Percentiles rank a stretch among this genome's conserved stretches.
These are phyloP conservation scores for Talaromyces islandicus DNA, from an alignment of 2,329 filamentous ascomycete genomes.

Conservation along the genomic window DNA sequence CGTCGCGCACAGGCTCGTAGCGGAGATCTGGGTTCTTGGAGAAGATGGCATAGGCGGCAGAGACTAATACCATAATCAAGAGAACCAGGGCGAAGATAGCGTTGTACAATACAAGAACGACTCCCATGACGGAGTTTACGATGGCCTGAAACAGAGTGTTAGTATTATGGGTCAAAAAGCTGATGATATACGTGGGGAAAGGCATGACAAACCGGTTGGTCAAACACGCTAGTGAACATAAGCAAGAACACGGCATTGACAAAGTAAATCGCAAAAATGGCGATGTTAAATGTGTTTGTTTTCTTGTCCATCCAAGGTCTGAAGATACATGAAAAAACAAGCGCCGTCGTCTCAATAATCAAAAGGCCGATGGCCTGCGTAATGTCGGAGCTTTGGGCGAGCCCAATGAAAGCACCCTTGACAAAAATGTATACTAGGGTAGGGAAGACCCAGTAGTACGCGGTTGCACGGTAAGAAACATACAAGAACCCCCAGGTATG, in stretches of 20 bases:
- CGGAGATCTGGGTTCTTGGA: slow-evolving; percentile 91
- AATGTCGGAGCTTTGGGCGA: slow-evolving; percentile 64
- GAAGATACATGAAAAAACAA: slow-evolving; percentile 72
- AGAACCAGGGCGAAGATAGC: slow-evolving; percentile 77
- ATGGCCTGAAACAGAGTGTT: slow-evolving; percentile 45
- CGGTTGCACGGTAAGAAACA: slow-evolving; percentile 90
- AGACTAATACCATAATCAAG: slow-evolving; percentile 73
- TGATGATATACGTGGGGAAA: background rate
- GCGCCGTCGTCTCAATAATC: slow-evolving; percentile 70
- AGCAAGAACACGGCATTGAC: slow-evolving; percentile 83
- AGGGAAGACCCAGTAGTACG: slow-evolving; percentile 90
- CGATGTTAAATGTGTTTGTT: slow-evolving; percentile 93
- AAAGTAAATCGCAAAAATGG: slow-evolving; percentile 85
- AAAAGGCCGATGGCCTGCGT: slow-evolving; percentile 80
- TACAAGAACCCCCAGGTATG: slow-evolving; percentile 99
- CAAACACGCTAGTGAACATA: slow-evolving; percentile 82
- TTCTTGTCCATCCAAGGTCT: slow-evolving; percentile 99
- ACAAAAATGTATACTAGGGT: slow-evolving; percentile 71
- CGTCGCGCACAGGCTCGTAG: slow-evolving; percentile 94
- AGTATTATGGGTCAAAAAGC: background rate
- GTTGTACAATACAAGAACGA: slow-evolving; percentile 84
- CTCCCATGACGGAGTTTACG: slow-evolving; percentile 81
- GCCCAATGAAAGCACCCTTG: slow-evolving; percentile 84
- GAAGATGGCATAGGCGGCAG: slow-evolving; percentile 72
- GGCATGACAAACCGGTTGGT: slow-evolving; percentile 58